These are phyloP conservation scores for Cyclocybe aegerita DNA, from an alignment of 768 basidiomycete genomes.

Conservation along the genomic window DNA sequence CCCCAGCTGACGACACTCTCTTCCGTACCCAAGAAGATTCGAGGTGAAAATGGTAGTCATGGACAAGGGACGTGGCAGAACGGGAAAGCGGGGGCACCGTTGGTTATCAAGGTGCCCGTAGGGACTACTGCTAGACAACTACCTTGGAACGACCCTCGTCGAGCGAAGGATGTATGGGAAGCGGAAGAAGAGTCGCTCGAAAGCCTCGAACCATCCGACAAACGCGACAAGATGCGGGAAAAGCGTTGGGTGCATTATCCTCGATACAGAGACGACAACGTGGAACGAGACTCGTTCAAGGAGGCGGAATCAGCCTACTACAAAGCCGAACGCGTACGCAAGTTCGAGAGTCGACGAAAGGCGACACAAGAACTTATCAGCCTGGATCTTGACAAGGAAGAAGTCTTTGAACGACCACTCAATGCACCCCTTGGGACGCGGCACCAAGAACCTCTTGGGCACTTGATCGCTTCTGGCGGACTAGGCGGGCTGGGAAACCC, in stretches of 20 bases:
- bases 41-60: conserved; percentile 62
- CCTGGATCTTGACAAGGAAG: conserved; percentile 63
- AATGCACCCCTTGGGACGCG: conserved; percentile 67
- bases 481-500: conserved; percentile 87
- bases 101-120: conserved; percentile 79
- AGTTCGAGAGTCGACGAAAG: conserved; percentile 44
- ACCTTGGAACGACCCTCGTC: conserved; percentile 60
- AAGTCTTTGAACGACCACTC: conserved; percentile 36
- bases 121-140: conserved; percentile 89
- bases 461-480: conserved; percentile 77
- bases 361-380: conserved; percentile 41
- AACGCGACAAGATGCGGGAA: conserved; percentile 59
- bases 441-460: conserved; percentile 51
- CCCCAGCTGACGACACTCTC: conserved; percentile 77
- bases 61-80: conserved; percentile 90
- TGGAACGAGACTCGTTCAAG: conserved; percentile 62
- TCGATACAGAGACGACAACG: conserved; percentile 56
- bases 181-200: conserved; percentile 61
- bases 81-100: conserved; percentile 71
- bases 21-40: conserved; percentile 64
- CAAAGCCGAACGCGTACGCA: conserved; percentile 60
- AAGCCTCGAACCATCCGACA: conserved; percentile 45
- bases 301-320: conserved; percentile 66
- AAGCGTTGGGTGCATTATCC: conserved; percentile 85
- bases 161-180: conserved; percentile 70